Evolutionary conservation across 169 alveolate genomes (phyloP).

Genomic region (Theileria luwenshuni): DNA sequence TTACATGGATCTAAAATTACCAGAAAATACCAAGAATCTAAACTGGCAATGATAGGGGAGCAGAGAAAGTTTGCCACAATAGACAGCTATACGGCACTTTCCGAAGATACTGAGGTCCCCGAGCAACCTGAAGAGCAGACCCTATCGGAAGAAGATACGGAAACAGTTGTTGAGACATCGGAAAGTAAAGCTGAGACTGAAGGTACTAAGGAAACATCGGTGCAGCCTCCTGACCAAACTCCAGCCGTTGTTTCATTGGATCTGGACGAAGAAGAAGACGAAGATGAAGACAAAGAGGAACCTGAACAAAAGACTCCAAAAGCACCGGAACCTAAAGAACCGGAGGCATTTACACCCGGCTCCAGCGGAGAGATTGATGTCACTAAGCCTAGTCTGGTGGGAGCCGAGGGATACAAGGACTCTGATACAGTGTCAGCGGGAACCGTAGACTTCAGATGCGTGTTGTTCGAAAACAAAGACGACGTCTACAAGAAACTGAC

Average conservation of each 20-base stretch:
- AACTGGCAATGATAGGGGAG: neutral
- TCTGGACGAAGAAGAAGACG: too few relatives aligned
- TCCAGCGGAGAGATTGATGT: too few relatives aligned
- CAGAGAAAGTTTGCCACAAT: neutral
- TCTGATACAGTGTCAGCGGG: neutral
- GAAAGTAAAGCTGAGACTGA: neutral
- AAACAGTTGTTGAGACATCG: neutral
- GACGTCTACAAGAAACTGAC: slow-evolving; percentile 22
- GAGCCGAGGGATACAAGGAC: neutral
- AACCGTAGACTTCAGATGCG: slow-evolving; percentile 8
- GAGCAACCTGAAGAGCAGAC: neutral
- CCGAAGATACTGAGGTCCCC: neutral
- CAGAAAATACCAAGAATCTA: slow-evolving; percentile 12
- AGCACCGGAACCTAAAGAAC: neutral
- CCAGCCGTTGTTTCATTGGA: too few relatives aligned
- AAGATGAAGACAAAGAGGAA: too few relatives aligned
- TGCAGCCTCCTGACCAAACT: neutral
- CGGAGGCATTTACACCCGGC: neutral
- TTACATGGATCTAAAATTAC: slow-evolving; percentile 31
- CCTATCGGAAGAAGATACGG: neutral
- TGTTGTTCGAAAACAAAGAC: slow-evolving; percentile 13
- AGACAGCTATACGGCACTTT: neutral
- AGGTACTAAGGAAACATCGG: too few relatives aligned
- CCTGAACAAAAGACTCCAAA: too few relatives aligned
- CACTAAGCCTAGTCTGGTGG: neutral